Percentiles rank a stretch among this genome's conserved stretches.
These are phyloP conservation scores for Torulaspora indica DNA, from an alignment of 805 yeast genomes.

Conservation along the genomic window DNA sequence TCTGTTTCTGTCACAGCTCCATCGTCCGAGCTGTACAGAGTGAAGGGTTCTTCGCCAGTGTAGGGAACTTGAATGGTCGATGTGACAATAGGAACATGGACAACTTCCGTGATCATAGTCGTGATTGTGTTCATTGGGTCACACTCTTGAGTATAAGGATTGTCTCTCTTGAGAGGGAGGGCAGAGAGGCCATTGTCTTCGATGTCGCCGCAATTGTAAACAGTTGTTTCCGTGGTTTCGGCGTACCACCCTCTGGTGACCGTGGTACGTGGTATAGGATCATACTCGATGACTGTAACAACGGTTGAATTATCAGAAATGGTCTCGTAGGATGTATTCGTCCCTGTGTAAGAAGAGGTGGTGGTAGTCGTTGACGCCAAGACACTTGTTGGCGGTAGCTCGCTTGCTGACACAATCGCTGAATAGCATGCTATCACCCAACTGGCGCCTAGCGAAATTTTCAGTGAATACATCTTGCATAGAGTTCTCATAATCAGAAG, in stretches of 20 bases:
- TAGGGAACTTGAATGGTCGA: slow-evolving; percentile 8
- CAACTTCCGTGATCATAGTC: slow-evolving; percentile 10
- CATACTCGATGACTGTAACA: slow-evolving; percentile 8
- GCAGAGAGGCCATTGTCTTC: slow-evolving; percentile 8
- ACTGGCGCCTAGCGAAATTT: slow-evolving; percentile 6
- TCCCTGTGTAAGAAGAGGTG: slow-evolving; percentile 8
- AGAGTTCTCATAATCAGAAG: background rate
- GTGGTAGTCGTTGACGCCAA: background rate
- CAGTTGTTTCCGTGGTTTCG: slow-evolving; percentile 7
- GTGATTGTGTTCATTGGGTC: slow-evolving; percentile 11
- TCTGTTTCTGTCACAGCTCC: slow-evolving; percentile 10
- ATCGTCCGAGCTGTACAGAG: slow-evolving; percentile 9
- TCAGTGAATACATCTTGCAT: slow-evolving; percentile 1
- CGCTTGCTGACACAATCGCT: slow-evolving; percentile 12
- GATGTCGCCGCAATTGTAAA: slow-evolving; percentile 12
- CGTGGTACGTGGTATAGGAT: slow-evolving; percentile 11
- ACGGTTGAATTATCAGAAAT: slow-evolving; percentile 6
- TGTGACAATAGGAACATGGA: slow-evolving; percentile 12
- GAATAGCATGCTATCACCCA: slow-evolving; percentile 5
- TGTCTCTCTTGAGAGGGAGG: slow-evolving; percentile 11
- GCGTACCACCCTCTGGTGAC: slow-evolving; percentile 14
- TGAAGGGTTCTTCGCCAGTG: slow-evolving; percentile 8
- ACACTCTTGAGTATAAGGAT: slow-evolving; percentile 11
- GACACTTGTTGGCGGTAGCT: background rate
- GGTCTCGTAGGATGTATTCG: slow-evolving; percentile 1